These are phyloP conservation scores for Kandelia obovata DNA, from an alignment of 345 rosid species.

Conservation along the genomic window DNA sequence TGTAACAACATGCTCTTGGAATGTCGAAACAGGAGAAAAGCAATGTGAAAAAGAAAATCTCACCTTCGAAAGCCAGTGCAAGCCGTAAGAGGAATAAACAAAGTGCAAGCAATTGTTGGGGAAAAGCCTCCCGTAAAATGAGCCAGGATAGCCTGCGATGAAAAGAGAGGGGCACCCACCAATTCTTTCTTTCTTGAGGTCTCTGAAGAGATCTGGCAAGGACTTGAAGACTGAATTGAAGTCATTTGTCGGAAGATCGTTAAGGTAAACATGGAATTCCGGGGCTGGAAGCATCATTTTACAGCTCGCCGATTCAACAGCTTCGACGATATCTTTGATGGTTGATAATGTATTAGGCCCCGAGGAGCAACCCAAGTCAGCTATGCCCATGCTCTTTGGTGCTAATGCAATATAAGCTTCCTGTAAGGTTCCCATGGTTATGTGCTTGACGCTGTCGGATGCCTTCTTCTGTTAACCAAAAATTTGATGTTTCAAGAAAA, in stretches of 20 bases:
- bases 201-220: constrained; percentile 47
- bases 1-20: not conserved
- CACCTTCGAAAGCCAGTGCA: constrained; percentile 97
- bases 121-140: constrained; percentile 82
- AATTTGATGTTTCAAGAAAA: not conserved
- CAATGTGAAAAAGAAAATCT: not conserved
- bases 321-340: constrained; percentile 41
- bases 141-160: constrained; percentile 66
- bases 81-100: constrained; percentile 60
- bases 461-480: constrained; percentile 51
- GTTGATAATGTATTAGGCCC: constrained; percentile 50
- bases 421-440: constrained; percentile 50
- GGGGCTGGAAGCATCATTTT: constrained; percentile 29
- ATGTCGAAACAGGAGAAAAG: not conserved
- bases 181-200: constrained; percentile 30
- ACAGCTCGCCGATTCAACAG: constrained; percentile 29
- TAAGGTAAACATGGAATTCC: constrained; percentile 46
- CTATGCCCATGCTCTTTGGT: constrained; percentile 42
- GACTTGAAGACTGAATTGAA: constrained; percentile 57
- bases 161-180: constrained; percentile 33
- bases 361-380: constrained; percentile 58
- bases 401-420: constrained; percentile 33
- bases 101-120: constrained; percentile 66
- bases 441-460: constrained; percentile 62
- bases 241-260: constrained; percentile 63